Base-by-base conservation (phyloP, 192 early-diverging fungal species). In the Gigaspora rosea region DNA sequence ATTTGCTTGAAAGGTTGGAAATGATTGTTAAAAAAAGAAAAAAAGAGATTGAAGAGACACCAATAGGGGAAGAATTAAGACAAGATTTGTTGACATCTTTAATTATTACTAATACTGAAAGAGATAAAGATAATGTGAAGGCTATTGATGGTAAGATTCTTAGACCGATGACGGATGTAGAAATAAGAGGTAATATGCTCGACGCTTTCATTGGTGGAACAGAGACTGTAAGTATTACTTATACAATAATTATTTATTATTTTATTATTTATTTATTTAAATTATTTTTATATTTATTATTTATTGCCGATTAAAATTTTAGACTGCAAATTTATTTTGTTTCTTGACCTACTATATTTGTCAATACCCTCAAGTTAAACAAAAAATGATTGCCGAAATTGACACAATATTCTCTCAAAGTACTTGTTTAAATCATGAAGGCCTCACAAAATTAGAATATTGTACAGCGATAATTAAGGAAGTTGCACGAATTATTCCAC, bases 81-180 rank as follows among this genome's bases (percentile, higher is more conserved):
- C 54, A 35, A 48, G 71, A 73, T 73, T 15, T 73, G 22, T 52
- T 73, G n/a, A 58, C 54, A 59, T 16, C 22, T 9, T 59, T 73
- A 20, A 41, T 58, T 7, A 73, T 13, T 15, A n/a, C 32, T 15
- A 73, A 59, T 73, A 73, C 71, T 20, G 18, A 12, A 58, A 22
- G 33, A 33, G 71, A 73, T 73, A 41, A 7, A 10, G 58, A 56
- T 41, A 12, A 58, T 6, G 12, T 0, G 0, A 12, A 32, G 10
- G 10, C 16, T 16, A 33, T 12, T 13, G 33, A n/a, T 6, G 41
- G 41, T 32, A 16, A 56, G 8, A 9, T 16, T 0, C 8, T 7
- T 12, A 36, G 41, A 59, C 51, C 71, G n/a, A 33, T 73, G 33
- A 59, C 27, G 3, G 32, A 73, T 57, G 56, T 58, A 15, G 54